Evolutionary conservation across 331 rosid species (phyloP), one percentile per base, ranked within the genome.

Genomic region (Cydonia oblonga): DNA sequence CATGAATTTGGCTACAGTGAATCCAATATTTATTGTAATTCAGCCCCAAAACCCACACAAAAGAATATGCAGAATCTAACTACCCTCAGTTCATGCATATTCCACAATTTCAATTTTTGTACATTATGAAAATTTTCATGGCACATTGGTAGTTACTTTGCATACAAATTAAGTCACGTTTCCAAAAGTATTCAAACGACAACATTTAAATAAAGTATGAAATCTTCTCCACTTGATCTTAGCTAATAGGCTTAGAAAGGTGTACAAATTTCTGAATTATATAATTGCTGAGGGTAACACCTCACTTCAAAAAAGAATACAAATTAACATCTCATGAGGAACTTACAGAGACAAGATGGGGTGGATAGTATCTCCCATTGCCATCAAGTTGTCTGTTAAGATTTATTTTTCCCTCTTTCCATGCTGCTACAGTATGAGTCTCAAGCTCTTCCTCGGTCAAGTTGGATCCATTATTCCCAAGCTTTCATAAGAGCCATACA

Each of bases 361-460:
- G 76, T 40, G 81, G 69, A 84, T 49, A 66, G 72, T 78, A 75
- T 85, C 80, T 84, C 68, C 82, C 91, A 69, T 82, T 82, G 69
- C 81, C 83, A 57, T 85, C 86, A 67, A 82, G 61, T 76, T 79
- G 78, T 76, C 86, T 68, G 38, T 32, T 70, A 51, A 68, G 83
- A 56, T 76, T 84, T 61, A 80, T 64, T 70, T 92, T 92, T n/a
- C 87, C 92, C 81, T 81, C 92, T 85, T 92, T 92, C 97, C 97
- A 92, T 26, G 92, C 96, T 23, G 87, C 89, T 74, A 92, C 82
- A 58, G 97, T 89, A 85, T 89, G 96, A 71, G 87, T 92, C 77
- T 90, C 95, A 40, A 92, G 92, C 84, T 92, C 85, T 79, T 92
- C 96, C 84, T 90, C 96, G 2, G 96, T 84, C 86, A 92, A 76